Percentiles rank a stretch among this genome's conserved stretches.
phyloP scores from a whole-genome alignment of 352 stramenopile species.

The Stephanocyclus meneghinianus region DNA sequence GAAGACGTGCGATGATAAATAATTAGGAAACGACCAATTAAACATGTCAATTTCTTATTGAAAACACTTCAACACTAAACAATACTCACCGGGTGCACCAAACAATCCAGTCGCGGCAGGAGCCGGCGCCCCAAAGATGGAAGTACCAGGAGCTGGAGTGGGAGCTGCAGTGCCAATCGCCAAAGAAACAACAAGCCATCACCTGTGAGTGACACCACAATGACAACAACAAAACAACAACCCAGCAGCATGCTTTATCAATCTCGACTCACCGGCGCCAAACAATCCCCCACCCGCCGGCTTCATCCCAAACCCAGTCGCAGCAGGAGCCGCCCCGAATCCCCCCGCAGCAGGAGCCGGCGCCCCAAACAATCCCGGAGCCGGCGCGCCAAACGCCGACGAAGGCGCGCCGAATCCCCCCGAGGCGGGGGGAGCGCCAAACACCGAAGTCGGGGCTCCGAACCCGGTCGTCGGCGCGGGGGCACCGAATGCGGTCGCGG shows the following conservation, averaged over 20 bases:
- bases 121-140: slow-evolving; percentile 40
- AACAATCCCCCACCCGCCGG: slow-evolving; percentile 7
- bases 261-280: slow-evolving; percentile 22
- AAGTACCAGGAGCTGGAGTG: slow-evolving; percentile 36
- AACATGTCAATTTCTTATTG: background rate
- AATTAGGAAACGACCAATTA: background rate
- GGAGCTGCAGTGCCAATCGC: background rate
- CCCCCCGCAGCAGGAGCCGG: slow-evolving; percentile 6
- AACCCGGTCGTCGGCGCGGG: slow-evolving; percentile 13
- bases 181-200: background rate
- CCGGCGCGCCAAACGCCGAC: slow-evolving; percentile 10
- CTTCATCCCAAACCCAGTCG: slow-evolving; percentile 27
- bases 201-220: background rate
- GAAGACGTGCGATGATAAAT: slow-evolving; percentile 5
- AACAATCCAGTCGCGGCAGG: slow-evolving; percentile 6
- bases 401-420: slow-evolving; percentile 34
- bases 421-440: slow-evolving; percentile 8
- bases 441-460: background rate
- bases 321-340: slow-evolving; percentile 15
- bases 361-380: slow-evolving; percentile 34
- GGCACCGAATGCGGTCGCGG: slow-evolving; percentile 1
- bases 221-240: background rate
- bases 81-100: slow-evolving; percentile 7
- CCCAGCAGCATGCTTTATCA: background rate
- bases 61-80: background rate